Percentiles rank a stretch among this genome's conserved stretches.
These are phyloP conservation scores for Globisporangium takayamanum DNA, from an alignment of 352 stramenopile species.

Conservation along the genomic window DNA sequence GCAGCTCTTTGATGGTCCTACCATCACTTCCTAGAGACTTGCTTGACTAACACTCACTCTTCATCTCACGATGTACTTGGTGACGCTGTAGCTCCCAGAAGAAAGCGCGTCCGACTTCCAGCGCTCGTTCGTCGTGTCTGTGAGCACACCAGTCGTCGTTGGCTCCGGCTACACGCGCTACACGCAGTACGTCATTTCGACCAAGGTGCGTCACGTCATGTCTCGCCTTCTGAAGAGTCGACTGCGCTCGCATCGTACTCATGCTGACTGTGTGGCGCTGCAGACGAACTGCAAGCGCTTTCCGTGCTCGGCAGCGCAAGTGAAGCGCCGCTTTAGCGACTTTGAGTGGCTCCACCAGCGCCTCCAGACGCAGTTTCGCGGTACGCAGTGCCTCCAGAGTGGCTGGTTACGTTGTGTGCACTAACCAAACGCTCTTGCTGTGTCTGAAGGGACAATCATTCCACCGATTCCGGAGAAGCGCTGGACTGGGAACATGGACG, in stretches of 20 bases:
- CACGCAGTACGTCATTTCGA: slow-evolving; percentile 86
- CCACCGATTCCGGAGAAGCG: slow-evolving; percentile 84
- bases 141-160: slow-evolving; percentile 77
- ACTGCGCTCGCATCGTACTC: not conserved
- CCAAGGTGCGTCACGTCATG: slow-evolving; percentile 42
- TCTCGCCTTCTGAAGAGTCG: too few species aligned
- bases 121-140: slow-evolving; percentile 57
- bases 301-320: slow-evolving; percentile 58
- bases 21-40: not conserved
- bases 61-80: not conserved
- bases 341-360: slow-evolving; percentile 88
- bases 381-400: slow-evolving; percentile 17
- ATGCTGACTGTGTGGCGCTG: not conserved
- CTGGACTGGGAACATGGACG: slow-evolving; percentile 87
- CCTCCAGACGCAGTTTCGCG: slow-evolving; percentile 70
- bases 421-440: not conserved
- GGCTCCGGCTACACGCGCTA: slow-evolving; percentile 78
- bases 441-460: slow-evolving; percentile 69
- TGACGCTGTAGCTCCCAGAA: slow-evolving; percentile 41
- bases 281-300: slow-evolving; percentile 69
- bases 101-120: slow-evolving; percentile 34
- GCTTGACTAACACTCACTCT: not conserved
- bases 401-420: not conserved
- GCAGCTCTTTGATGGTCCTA: not conserved
- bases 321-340: slow-evolving; percentile 85